Evolutionary conservation across 331 rosid genomes (phyloP).

Genomic region (Malus hybrid): DNA sequence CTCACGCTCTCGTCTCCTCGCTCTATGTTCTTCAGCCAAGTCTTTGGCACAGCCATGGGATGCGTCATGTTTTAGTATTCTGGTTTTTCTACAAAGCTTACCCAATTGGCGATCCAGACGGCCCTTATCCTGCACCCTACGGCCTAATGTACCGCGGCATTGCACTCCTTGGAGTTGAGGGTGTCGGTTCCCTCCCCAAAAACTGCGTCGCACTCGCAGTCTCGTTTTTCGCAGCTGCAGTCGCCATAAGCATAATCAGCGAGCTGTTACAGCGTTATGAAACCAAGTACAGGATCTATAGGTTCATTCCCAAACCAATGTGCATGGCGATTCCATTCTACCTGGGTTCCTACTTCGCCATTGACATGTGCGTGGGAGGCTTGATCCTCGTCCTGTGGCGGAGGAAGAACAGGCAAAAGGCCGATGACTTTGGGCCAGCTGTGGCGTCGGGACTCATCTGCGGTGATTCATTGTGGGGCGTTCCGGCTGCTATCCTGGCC

Average conservation of each 20-base stretch:
- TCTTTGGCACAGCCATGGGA: slow-evolving; percentile 50
- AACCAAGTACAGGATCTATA: slow-evolving; percentile 23
- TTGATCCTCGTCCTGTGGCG: slow-evolving; percentile 47
- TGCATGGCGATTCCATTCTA: slow-evolving; percentile 72
- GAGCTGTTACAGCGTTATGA: slow-evolving; percentile 34
- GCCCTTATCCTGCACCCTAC: slow-evolving; percentile 64
- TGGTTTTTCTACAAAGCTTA: slow-evolving; percentile 70
- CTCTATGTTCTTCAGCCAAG: slow-evolving; percentile 66
- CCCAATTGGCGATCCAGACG: slow-evolving; percentile 43
- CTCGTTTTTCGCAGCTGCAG: slow-evolving; percentile 25
- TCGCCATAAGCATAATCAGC: slow-evolving; percentile 20
- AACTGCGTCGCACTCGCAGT: slow-evolving; percentile 35
- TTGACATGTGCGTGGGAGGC: slow-evolving; percentile 79
- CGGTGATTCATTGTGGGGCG: slow-evolving; percentile 70
- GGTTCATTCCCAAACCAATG: slow-evolving; percentile 56
- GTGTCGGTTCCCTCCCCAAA: no score
- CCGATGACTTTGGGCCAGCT: slow-evolving; percentile 49
- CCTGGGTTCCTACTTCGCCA: slow-evolving; percentile 64
- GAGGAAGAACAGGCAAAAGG: slow-evolving; percentile 29
- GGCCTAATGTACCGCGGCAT: slow-evolving; percentile 54
- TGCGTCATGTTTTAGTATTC: slow-evolving; percentile 41
- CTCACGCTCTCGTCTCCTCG: slow-evolving; percentile 64
- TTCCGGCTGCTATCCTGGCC: slow-evolving; percentile 55
- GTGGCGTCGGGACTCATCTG: slow-evolving; percentile 68
- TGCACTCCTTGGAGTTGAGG: slow-evolving; percentile 29